Conservation (phyloP, 441 rosid genomes). For the Gossypium armourianum region DNA sequence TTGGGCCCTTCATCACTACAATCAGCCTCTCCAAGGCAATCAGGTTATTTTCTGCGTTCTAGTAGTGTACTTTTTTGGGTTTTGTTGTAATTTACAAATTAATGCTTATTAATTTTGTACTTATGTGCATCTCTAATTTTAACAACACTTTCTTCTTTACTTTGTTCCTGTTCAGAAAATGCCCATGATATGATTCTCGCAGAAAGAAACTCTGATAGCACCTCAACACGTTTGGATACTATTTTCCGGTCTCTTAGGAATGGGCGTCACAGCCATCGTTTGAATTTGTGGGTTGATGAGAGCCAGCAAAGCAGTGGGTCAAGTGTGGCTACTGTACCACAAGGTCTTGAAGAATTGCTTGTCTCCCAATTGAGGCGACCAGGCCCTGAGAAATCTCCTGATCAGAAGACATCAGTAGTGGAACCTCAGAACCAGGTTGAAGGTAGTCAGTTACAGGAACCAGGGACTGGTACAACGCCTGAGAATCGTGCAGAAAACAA, state of each 20-base stretch:
- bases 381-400: constrained; percentile 47
- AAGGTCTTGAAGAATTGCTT: constrained; percentile 87
- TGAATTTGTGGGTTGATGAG: constrained; percentile 89
- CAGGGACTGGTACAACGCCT: constrained; percentile 35
- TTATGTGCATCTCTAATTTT: constrained; percentile 15
- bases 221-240: constrained; percentile 56
- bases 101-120: not conserved
- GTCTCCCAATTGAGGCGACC: constrained; percentile 82
- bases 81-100: not conserved
- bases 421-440: constrained; percentile 48
- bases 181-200: constrained; percentile 35
- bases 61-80: not conserved
- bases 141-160: not conserved
- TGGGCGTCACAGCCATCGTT: constrained; percentile 82
- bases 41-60: constrained; percentile 34
- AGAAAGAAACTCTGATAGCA: constrained; percentile 47
- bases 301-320: constrained; percentile 74
- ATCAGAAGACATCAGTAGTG: constrained; percentile 34
- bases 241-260: constrained; percentile 84
- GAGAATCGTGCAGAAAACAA: constrained; percentile 42
- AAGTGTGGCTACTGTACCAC: constrained; percentile 59
- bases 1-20: constrained; percentile 47
- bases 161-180: constrained; percentile 32
- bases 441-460: constrained; percentile 36
- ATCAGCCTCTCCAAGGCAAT: constrained; percentile 38